Evolutionary conservation across 2,329 filamentous ascomycete species (phyloP), one percentile per base, ranked within the genome.

Genomic region (Colletotrichum brevisporum): DNA sequence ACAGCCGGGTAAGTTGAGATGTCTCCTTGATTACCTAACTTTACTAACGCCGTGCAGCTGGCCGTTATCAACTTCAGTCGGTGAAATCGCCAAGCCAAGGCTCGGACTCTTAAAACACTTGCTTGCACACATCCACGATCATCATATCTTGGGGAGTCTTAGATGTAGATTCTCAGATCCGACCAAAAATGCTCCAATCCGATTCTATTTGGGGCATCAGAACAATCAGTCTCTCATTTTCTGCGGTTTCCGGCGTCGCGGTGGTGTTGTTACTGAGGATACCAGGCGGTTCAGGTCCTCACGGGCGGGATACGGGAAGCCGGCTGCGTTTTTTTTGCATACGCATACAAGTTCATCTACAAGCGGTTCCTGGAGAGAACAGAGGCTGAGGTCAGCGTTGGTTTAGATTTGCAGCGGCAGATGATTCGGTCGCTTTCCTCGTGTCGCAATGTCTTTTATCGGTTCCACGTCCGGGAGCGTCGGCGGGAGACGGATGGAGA

Each of bases 1-100:
- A 90, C 73, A 90, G 85, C 73, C 81, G 86, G 75, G 89, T 91
- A 83, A 77, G 88, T 85, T 21, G 43, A 24, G 41, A 39, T 15
- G 16, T 36, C 16, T 61, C 31, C 73, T 77, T 43, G 76, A 69
- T 12, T 27, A 55, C 13, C n/a, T 43, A 21, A 9, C 15, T 24
- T 13, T 4, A 36, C 67, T 70, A 55, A 70, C 24, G 24, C 15
- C 18, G n/a, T 21, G 27, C 63, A 84, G 84, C 82, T 87, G 72
- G 85, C 85, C 41, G 80, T 87, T 43, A 86, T 87, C 68, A 85
- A 84, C 73, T 86, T 86, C 70, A 80, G 83, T 74, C 79, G 78
- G 79, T 83, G 74, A 74, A 48, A 36, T 10, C 15, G 16, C 27
- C 3, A 48, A 48, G 9, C 13, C 9, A 13, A 21, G 18, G 2